These are phyloP conservation scores for Orbilia quercus DNA, from an alignment of 2,329 filamentous ascomycete species.

Conservation along the genomic window DNA sequence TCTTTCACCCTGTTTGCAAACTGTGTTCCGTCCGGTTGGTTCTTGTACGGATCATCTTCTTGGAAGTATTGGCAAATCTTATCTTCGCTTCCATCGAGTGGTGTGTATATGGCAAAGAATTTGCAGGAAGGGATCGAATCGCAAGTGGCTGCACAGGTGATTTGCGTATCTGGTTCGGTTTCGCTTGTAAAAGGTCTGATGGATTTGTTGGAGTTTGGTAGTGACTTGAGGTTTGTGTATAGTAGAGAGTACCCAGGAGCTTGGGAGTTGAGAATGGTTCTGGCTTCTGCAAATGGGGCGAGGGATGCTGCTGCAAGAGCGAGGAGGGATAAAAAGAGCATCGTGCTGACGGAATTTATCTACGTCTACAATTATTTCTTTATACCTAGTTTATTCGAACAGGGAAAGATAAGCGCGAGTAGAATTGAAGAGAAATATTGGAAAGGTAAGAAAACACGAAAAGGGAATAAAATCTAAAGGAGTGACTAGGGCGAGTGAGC, in stretches of 20 bases:
- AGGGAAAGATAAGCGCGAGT: background rate
- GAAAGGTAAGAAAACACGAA: background rate
- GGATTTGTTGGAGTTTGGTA: slow-evolving; percentile 21
- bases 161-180: background rate
- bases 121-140: slow-evolving; percentile 23
- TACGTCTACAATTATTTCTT: too few species aligned
- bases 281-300: slow-evolving; percentile 11
- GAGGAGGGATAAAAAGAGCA: slow-evolving; percentile 20
- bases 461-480: slow-evolving; percentile 15
- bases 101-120: slow-evolving; percentile 40
- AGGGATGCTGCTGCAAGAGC: slow-evolving; percentile 12
- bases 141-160: slow-evolving; percentile 24
- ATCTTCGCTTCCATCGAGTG: background rate
- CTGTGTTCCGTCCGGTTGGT: slow-evolving; percentile 3
- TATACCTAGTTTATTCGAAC: too few species aligned
- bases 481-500: slow-evolving; percentile 40
- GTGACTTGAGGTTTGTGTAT: slow-evolving; percentile 14
- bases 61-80: slow-evolving; percentile 35
- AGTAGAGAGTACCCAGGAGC: slow-evolving; percentile 24
- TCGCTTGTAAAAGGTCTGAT: slow-evolving; percentile 9
- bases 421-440: background rate
- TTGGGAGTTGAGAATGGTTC: slow-evolving; percentile 14
- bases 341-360: slow-evolving; percentile 8
- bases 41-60: slow-evolving; percentile 34
- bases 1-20: slow-evolving; percentile 31